These are phyloP conservation scores for Phlyctochytrium bullatum DNA, from an alignment of 192 early-diverging fungal species.

Conservation along the genomic window DNA sequence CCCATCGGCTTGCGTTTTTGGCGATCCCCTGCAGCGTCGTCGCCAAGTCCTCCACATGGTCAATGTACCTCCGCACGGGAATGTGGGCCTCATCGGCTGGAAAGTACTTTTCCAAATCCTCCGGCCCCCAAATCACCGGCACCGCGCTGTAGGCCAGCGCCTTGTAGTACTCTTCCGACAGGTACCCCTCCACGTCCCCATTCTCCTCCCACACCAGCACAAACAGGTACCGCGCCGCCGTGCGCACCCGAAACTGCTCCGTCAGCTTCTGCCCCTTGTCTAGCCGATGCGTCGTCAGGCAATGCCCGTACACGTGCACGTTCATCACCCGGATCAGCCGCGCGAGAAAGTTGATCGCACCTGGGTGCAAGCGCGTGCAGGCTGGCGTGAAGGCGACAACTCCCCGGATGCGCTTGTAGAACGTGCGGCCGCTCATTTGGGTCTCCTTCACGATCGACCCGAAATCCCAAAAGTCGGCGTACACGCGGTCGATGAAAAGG, in stretches of 20 bases:
- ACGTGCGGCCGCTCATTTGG: neutral
- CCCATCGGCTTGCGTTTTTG: neutral
- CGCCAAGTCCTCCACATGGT: neutral
- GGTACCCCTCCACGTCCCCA: neutral
- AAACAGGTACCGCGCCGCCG: neutral
- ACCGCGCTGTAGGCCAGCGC: neutral
- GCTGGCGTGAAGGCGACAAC: slow-evolving; percentile 3
- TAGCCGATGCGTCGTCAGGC: neutral
- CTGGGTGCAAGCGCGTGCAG: neutral
- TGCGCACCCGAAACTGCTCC: neutral
- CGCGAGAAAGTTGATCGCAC: slow-evolving; percentile 5
- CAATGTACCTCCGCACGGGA: neutral
- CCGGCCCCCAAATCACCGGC: neutral
- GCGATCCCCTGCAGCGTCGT: neutral
- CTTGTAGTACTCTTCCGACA: neutral
- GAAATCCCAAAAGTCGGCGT: neutral
- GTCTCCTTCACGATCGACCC: neutral
- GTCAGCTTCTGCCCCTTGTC: neutral
- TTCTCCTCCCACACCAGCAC: neutral
- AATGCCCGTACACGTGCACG: slow-evolving; percentile 1
- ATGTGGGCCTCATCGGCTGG: neutral
- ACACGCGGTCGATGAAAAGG: neutral
- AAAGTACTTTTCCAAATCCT: neutral
- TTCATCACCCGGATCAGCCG: neutral
- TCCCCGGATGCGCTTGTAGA: neutral